A percentile compares a stretch with the other conserved stretches of the same genome.
phyloP scores from a whole-genome alignment of 1,284 basidiomycete genomes.

The Naganishia sp. region DNA sequence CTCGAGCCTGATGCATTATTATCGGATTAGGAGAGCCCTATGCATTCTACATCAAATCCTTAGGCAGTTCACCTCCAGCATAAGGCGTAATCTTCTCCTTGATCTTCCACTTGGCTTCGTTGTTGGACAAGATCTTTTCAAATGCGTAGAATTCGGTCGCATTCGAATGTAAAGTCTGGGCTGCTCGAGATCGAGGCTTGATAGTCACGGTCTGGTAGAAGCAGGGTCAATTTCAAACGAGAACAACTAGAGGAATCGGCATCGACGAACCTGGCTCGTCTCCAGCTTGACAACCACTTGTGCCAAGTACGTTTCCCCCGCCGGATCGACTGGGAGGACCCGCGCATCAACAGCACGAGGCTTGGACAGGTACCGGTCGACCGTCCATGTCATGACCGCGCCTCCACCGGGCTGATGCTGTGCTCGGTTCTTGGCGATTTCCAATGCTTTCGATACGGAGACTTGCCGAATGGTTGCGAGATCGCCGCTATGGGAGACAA shows the following conservation, averaged over 20 bases:
- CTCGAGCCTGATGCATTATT: no score
- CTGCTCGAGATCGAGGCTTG: conserved; percentile 22
- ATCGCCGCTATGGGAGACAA: conserved; percentile 1
- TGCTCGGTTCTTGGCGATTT: conserved; percentile 19
- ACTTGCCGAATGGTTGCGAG: conserved; percentile 17
- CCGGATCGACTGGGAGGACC: conserved; percentile 15
- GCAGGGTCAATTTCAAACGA: background rate
- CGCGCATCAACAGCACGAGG: conserved; percentile 23
- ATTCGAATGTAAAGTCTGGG: conserved; percentile 18
- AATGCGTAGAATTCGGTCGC: conserved; percentile 25
- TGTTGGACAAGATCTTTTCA: conserved; percentile 20
- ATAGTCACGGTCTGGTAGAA: conserved; percentile 10
- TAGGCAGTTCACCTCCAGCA: conserved; percentile 19
- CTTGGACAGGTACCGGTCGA: conserved; percentile 15
- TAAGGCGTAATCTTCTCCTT: conserved; percentile 20
- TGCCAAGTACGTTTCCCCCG: conserved; percentile 17
- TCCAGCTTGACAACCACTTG: conserved; percentile 23
- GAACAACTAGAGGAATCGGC: background rate
- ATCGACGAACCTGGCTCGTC: conserved; percentile 12
- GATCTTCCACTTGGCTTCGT: conserved; percentile 25
- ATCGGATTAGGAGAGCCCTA: background rate
- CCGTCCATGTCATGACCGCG: conserved; percentile 21
- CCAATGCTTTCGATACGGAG: conserved; percentile 14
- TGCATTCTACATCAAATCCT: conserved; percentile 13
- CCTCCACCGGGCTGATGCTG: conserved; percentile 21